Evolutionary conservation across 2,329 filamentous ascomycete genomes (phyloP).

Genomic region (Aureobasidium sp.): DNA sequence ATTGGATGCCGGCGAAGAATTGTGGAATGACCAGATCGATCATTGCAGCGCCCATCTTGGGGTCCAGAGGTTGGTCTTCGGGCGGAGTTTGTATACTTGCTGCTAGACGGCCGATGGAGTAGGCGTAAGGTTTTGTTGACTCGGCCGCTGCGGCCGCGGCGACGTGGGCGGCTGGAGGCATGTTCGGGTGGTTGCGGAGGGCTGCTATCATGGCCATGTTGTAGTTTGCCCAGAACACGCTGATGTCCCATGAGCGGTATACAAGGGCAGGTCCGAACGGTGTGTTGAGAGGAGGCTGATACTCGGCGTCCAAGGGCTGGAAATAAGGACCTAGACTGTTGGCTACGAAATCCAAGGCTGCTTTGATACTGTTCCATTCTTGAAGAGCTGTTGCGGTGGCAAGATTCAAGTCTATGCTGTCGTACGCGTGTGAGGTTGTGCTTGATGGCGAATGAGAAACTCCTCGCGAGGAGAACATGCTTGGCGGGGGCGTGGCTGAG

Average conservation of each 20-base stretch:
- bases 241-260: slow-evolving; percentile 82
- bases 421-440: slow-evolving; percentile 34
- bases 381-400: slow-evolving; percentile 62
- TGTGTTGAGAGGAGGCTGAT: slow-evolving; percentile 52
- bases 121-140: slow-evolving; percentile 36
- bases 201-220: slow-evolving; percentile 79
- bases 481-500: slow-evolving; percentile 17
- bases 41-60: slow-evolving; percentile 69
- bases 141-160: slow-evolving; percentile 71
- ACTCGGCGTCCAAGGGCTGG: slow-evolving; percentile 64
- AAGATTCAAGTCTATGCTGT: slow-evolving; percentile 51
- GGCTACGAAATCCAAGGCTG: slow-evolving; percentile 62
- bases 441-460: slow-evolving; percentile 3
- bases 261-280: slow-evolving; percentile 78
- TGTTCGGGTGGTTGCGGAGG: slow-evolving; percentile 75
- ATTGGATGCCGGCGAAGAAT: slow-evolving; percentile 83
- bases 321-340: slow-evolving; percentile 66
- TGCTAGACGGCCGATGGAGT: slow-evolving; percentile 30
- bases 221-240: slow-evolving; percentile 79
- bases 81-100: slow-evolving; percentile 54
- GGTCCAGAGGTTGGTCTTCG: slow-evolving; percentile 57
- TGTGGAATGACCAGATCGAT: slow-evolving; percentile 76
- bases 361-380: slow-evolving; percentile 72
- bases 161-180: slow-evolving; percentile 86
- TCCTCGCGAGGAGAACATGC: slow-evolving; percentile 17